A percentile compares a stretch with the other conserved stretches of the same genome.
phyloP scores from a whole-genome alignment of 179 eudicot species.

The Corrigiola litoralis region DNA sequence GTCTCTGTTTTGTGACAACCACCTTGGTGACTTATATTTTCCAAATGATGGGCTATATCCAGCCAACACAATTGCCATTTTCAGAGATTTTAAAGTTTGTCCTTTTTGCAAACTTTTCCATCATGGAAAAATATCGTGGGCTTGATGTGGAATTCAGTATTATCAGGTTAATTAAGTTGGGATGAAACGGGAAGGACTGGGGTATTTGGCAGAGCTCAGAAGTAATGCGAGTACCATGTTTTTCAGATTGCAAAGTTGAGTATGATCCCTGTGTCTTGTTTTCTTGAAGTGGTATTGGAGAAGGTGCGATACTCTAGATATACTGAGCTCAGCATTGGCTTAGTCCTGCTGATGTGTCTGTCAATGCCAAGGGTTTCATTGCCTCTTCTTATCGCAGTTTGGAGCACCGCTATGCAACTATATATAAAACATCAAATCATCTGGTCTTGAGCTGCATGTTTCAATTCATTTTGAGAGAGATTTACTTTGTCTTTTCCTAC shows the following conservation, averaged over 20 bases:
- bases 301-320: constrained; percentile 79
- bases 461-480: background rate
- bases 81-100: constrained; percentile 76
- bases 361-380: constrained; percentile 70
- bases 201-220: too few species aligned
- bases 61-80: constrained; percentile 72
- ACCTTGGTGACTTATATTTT: constrained; percentile 79
- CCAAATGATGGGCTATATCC: constrained; percentile 81
- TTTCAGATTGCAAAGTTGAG: constrained; percentile 87
- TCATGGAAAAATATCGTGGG: constrained; percentile 93
- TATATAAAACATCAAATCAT: constrained; percentile 49
- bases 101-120: constrained; percentile 79
- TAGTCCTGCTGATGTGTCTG: constrained; percentile 89
- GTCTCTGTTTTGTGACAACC: constrained; percentile 80
- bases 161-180: constrained; percentile 83
- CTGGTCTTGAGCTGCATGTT: background rate
- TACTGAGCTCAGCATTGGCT: constrained; percentile 76
- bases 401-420: constrained; percentile 86
- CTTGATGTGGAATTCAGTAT: constrained; percentile 90
- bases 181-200: too few species aligned
- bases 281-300: constrained; percentile 78
- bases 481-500: background rate
- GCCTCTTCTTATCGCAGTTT: constrained; percentile 85
- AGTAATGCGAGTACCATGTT: constrained; percentile 11
- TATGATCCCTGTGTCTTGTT: constrained; percentile 88